Evolutionary conservation across 768 basidiomycete genomes (phyloP), one percentile per base, ranked within the genome.

Genomic region (Russula lepida): DNA sequence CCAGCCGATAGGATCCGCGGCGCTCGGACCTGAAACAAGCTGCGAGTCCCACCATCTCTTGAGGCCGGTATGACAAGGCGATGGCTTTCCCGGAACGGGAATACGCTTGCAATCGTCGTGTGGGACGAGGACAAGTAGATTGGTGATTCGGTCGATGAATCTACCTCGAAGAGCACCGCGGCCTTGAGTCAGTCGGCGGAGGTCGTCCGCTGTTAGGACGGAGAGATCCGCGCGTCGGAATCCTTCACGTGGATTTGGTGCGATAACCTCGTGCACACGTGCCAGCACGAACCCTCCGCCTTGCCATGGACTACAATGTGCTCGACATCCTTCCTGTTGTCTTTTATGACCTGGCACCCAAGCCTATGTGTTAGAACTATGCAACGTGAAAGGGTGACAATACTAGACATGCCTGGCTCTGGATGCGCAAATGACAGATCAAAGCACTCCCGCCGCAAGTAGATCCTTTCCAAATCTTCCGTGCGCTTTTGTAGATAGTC

Each of bases 51-150:
- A 63, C 62, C 62, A 63, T 5, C 58, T 58, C 37, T 49, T 63
- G 30, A 63, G 52, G 30, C 62, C 46, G 1, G 56, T 19, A n/a
- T 43, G 46, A 50, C 62, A 63, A 25, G 52, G 51, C 6, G 63
- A 52, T 9, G 37, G 46, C 32, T 55, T 51, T 47, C 55, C 64
- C 71, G 79, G 17, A 82, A 84, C 23, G 86, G 89, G 19, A 93
- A 98, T 71, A 86, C 91, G 30, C 89, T 97, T 68, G 76, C 84
- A 27, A 90, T 92, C 23, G 92, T 95, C 11, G 93, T 94, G 7
- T 76, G 89, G 63, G 90, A 93, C 68, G 74, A 98, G 53, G 95
- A 93, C 2, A 80, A 80, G 50, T 87, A 97, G 62, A 89, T 92
- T 8, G 82, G 79, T 61, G 82, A 58, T 53, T 8, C 52, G 44